Evolutionary conservation across 805 yeast genomes (phyloP), one percentile per base, ranked within the genome.

Genomic region (Dipodascus geniculatus): DNA sequence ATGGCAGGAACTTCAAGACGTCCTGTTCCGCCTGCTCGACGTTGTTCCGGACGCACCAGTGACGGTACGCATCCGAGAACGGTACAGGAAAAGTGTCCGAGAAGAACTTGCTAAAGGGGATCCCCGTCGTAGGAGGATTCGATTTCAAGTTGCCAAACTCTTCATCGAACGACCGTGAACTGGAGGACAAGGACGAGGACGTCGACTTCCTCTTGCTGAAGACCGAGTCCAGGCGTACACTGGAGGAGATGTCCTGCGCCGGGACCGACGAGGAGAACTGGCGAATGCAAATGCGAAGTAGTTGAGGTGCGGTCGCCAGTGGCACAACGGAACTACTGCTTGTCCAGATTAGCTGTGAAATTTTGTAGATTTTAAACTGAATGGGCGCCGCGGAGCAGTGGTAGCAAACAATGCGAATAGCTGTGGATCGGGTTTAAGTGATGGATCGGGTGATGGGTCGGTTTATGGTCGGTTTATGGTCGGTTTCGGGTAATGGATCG

Each of bases 1-100:
- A 82, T 0, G 87, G 83, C n/a, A 85, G 68, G 2, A 71, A 63
- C 16, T 81, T 74, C 22, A 87, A 70, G 6, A 87, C 72, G 6
- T 71, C 70, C 19, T 67, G 59, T 62, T 82, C 80, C 23, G 77
- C 67, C 38, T 65, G 58, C 1, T 57, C 65, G 22, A 72, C 59
- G 17, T 38, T 38, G 17, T 38, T 17, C 6, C 44, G 11, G 4
- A 17, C 20, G 4, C 14, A 6, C 44, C 44, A 38, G 14, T 38
- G 44, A n/a, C 20, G 17, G 44, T 38, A 38, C 8, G 44, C 44
- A 4, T 38, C 44, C 14, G 20, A 14, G 44, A 14, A 38, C 14
- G 44, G 44, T 38, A 38, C 14, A 4, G 44, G 44, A 16, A 38
- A 38, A 38, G 20, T 17, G 20, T 38, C 44, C 6, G 44, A 38